Conservation (phyloP, 2,329 filamentous ascomycete genomes). For the Sporothrix globosa region DNA sequence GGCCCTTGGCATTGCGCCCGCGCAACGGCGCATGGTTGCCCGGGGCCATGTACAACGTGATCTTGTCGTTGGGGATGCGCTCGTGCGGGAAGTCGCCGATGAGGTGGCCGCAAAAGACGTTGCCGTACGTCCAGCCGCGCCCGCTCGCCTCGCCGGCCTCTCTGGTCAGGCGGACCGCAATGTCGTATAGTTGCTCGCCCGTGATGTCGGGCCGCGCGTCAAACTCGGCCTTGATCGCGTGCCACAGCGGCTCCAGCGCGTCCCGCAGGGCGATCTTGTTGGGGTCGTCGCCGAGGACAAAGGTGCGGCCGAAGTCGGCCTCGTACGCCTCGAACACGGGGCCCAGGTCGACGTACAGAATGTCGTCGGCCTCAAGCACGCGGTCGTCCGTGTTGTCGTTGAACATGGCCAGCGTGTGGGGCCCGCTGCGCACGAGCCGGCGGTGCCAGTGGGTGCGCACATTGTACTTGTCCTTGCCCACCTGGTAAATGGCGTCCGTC, state of each 20-base stretch:
- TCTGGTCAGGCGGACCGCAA: neutral
- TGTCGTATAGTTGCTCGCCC: constrained; percentile 23
- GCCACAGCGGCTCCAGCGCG: constrained; percentile 28
- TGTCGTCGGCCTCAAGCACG: constrained; percentile 21
- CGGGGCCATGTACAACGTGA: constrained; percentile 26
- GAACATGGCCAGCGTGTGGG: constrained; percentile 26
- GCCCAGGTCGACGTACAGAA: constrained; percentile 28
- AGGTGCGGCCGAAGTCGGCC: constrained; percentile 30
- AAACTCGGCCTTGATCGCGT: constrained; percentile 26
- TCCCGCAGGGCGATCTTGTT: constrained; percentile 25
- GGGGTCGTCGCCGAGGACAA: constrained; percentile 26
- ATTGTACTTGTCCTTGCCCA: constrained; percentile 27
- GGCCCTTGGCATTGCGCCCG: constrained; percentile 20
- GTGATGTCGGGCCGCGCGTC: constrained; percentile 21
- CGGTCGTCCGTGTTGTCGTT: constrained; percentile 28
- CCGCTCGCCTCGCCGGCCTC: constrained; percentile 12
- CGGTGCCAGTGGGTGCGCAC: constrained; percentile 30
- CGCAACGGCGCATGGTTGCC: constrained; percentile 21
- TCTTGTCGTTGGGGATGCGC: constrained; percentile 27
- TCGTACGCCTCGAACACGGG: constrained; percentile 29
- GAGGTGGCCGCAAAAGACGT: constrained; percentile 26
- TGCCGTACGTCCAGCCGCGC: constrained; percentile 24
- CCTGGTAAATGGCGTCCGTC: constrained; percentile 22
- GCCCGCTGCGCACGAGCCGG: constrained; percentile 28
- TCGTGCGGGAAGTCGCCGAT: constrained; percentile 31